Percentiles rank a stretch among this genome's conserved stretches.
These are phyloP conservation scores for Thalia dealbata DNA, from an alignment of 176 grass and related monocot species.

Conservation along the genomic window DNA sequence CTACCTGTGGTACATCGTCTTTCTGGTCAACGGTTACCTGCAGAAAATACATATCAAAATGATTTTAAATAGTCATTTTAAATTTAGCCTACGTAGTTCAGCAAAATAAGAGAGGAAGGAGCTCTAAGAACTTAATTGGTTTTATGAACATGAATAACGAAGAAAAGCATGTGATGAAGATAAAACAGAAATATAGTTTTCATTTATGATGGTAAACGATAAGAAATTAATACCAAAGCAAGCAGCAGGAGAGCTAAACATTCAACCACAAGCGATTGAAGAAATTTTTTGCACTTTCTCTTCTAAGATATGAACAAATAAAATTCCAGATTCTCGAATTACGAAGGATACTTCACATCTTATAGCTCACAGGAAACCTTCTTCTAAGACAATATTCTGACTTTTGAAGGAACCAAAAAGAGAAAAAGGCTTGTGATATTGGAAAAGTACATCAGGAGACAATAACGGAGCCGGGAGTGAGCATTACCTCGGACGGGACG, in stretches of 20 bases:
- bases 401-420: too few relatives aligned
- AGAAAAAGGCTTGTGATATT: too few relatives aligned
- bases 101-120: neutral
- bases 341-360: too few relatives aligned
- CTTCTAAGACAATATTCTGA: too few relatives aligned
- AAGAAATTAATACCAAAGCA: neutral
- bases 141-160: neutral
- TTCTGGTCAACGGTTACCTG: slow-evolving; percentile 39
- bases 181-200: neutral
- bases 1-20: slow-evolving; percentile 10
- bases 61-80: slow-evolving; percentile 11
- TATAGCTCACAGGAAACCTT: too few relatives aligned
- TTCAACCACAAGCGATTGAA: neutral
- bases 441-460: neutral
- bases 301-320: neutral
- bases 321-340: too few relatives aligned
- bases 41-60: slow-evolving; percentile 18
- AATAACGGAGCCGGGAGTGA: neutral
- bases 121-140: neutral
- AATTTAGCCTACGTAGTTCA: neutral
- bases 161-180: neutral
- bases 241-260: neutral
- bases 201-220: neutral
- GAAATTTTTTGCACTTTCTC: too few relatives aligned
- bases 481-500: neutral